Conservation (phyloP, 1,284 basidiomycete genomes). For the Irpex sp. region DNA sequence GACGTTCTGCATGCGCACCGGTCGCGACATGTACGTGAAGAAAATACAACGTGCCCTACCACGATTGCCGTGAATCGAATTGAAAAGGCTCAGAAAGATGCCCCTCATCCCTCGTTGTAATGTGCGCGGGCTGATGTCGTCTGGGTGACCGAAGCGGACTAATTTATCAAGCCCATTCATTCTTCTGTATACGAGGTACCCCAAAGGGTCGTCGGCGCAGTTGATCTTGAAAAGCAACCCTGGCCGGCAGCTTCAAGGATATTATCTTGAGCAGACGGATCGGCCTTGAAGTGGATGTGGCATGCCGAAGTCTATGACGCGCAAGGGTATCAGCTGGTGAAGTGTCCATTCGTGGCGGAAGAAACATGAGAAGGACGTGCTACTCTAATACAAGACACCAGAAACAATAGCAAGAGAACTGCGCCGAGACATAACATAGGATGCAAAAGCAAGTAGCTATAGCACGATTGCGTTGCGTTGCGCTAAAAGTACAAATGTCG, state of each 20-base stretch:
- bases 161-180: background rate
- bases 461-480: background rate
- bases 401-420: background rate
- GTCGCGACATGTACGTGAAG: background rate
- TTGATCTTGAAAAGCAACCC: background rate
- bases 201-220: background rate
- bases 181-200: background rate
- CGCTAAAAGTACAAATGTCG: conserved; percentile 4
- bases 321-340: background rate
- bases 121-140: background rate
- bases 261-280: background rate
- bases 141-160: background rate
- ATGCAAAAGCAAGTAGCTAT: conserved; percentile 1
- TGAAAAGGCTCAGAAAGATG: background rate
- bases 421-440: background rate
- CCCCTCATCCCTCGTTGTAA: background rate
- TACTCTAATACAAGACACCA: background rate
- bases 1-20: background rate
- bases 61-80: background rate
- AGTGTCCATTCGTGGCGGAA: background rate
- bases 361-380: background rate
- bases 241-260: too few relatives aligned
- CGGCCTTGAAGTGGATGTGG: too few relatives aligned
- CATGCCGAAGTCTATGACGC: too few relatives aligned
- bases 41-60: background rate